Base-by-base conservation (phyloP, 2,329 filamentous ascomycete species). In the Fusarium sp. region DNA sequence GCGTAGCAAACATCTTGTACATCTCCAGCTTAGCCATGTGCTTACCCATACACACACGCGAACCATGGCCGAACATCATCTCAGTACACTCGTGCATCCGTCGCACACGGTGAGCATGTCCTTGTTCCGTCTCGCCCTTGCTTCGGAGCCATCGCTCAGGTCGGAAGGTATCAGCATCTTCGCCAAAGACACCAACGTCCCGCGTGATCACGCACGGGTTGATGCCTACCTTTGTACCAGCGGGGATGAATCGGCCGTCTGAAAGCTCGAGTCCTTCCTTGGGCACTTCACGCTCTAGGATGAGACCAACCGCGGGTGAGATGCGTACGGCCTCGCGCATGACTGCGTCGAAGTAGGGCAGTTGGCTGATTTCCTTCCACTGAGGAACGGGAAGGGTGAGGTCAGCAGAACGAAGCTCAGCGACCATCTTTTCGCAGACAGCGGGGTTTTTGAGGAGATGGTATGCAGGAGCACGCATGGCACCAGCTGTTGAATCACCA, bases 1-100 rank as follows among this genome's bases (percentile, higher is more conserved):
- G 13, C 6, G 66, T 69, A 7, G 66, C 66, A 50, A 68, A 68
- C 52, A 68, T 27, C 23, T 68, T 68, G 15, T 68, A 68, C 52
- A 68, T 68, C 49, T 68, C 65, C 7, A 68, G 17, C 39, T 69
- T 68, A 0, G 66, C 65, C 66, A 68, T 68, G 17, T 69, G 50
- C 11, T 69, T 69, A 0, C 66, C 66, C 65, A 68, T 68, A n/a
- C 66, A 68, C 10, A 63, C 62, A 4, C 66, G 46, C 0, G 65
- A 62, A 4, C 66, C 66, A 11, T 69, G 65, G 1, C 66, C 66
- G 37, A 68, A 68, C 66, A 68, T 69, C 30, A 68, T 20, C 43
- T 68, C 65, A 0, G 56, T 69, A 4, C 56, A 68, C 25, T 68
- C 66, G 22, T 67, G 47, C 66, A 68, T 68, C 3, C 56, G 45